Base-by-base conservation (phyloP, 768 basidiomycete species). In the Xerocomellus dryophilus region DNA sequence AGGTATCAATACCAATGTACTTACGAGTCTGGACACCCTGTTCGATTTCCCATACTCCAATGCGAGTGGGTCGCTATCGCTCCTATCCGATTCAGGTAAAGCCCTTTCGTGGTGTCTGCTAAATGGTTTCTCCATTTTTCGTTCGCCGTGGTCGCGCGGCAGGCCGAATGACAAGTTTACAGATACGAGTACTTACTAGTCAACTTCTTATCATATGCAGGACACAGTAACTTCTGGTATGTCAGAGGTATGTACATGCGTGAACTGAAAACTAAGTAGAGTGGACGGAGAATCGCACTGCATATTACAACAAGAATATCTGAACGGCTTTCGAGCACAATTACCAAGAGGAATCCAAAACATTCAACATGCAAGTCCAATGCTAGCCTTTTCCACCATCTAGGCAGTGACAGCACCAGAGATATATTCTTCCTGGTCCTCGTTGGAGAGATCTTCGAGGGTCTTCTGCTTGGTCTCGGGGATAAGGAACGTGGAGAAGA, bases 401-500 rank as follows among this genome's bases (percentile, higher is more conserved):
- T 63, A 68, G 5, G 55, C 58, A 20, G 43, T 35, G 36, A 53
- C 5, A 18, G 57, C 48, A 39, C 59, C 66, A 41, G 63, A 25
- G 34, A 88, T 73, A 68, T 89, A 90, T 29, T 75, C 71, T 0
- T 83, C 74, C 58, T 90, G 88, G 11, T 78, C 72, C 65, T 91
- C 89, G 62, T 84, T 82, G 11, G 88, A 90, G 20, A 90, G 75
- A 15, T 85, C 85, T 71, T 91, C 89, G 18, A 91, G 77, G 6
- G 79, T 67, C 68, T 62, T 73, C 39, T 74, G 73, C 69, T 82
- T 93, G 43, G 92, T 92, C 73, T 93, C 92, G 34, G 88, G 87
- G 11, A 93, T 66, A 14, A 93, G 78, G 15, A 91, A 72, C 0
- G 90, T 92, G 7, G 92, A 90, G 74, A 85, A 80, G 54, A 93